A percentile compares a stretch with the other conserved stretches of the same genome.
phyloP scores from a whole-genome alignment of 169 alveolate genomes.

The Neospora caninum region DNA sequence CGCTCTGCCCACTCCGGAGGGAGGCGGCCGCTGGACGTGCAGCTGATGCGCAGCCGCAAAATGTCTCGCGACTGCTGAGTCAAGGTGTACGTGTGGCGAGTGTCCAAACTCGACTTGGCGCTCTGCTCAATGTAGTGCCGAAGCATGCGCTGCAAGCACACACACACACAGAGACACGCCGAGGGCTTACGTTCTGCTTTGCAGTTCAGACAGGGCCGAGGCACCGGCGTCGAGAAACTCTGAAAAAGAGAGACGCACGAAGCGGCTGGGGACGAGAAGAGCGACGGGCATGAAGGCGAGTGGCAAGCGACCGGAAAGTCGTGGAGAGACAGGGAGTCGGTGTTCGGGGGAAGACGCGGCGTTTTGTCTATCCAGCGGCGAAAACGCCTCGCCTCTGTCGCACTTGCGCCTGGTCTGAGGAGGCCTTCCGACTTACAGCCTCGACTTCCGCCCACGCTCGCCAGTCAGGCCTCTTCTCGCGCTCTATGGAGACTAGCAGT shows the following conservation, averaged over 20 bases:
- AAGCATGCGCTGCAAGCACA: conserved; percentile 34
- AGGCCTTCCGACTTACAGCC: not conserved
- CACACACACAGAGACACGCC: not conserved
- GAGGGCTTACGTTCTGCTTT: not conserved
- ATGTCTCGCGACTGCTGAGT: conserved; percentile 34
- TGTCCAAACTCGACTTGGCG: conserved; percentile 10
- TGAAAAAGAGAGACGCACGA: too few relatives aligned
- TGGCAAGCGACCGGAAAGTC: too few relatives aligned
- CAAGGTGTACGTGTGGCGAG: conserved; percentile 44
- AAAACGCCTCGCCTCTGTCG: too few relatives aligned
- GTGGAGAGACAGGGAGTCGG: too few relatives aligned
- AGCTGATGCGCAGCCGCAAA: conserved; percentile 43
- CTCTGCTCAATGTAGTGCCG: conserved; percentile 33
- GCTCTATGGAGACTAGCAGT: not conserved
- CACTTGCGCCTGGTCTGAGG: too few relatives aligned
- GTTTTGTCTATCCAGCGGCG: too few relatives aligned
- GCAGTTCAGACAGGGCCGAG: too few relatives aligned
- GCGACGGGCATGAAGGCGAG: too few relatives aligned
- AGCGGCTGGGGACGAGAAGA: too few relatives aligned
- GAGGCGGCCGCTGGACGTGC: conserved; percentile 35
- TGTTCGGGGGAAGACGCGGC: too few relatives aligned
- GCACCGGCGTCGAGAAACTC: too few relatives aligned
- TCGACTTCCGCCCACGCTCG: conserved; percentile 32
- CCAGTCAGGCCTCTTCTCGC: conserved; percentile 28
- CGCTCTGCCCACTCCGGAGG: conserved; percentile 52